Evolutionary conservation across 2,329 filamentous ascomycete genomes (phyloP).

Genomic region (Magnaporthiopsis rhizophila): DNA sequence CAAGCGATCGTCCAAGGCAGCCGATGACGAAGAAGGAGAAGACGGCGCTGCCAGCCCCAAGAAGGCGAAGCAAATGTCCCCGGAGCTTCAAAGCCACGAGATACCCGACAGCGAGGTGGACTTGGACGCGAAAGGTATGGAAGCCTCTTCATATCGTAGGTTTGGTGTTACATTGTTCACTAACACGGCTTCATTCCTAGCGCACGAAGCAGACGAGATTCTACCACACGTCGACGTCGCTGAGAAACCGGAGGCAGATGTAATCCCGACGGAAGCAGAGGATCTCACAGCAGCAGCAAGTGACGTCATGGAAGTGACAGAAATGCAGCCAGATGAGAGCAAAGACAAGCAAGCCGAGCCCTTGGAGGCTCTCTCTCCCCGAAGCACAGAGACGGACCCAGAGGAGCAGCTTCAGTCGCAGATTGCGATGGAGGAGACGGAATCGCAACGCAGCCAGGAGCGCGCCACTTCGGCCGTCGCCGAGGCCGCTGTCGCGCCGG

Average conservation of each 20-base stretch:
- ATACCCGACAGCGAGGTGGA: slow-evolving; percentile 16
- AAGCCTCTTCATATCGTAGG: background rate
- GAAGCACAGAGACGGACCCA: slow-evolving; percentile 11
- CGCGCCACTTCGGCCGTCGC: no score
- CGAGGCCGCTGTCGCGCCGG: background rate
- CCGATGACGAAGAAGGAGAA: slow-evolving; percentile 10
- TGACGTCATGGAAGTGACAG: background rate
- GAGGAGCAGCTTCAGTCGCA: slow-evolving; percentile 24
- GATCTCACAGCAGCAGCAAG: no score
- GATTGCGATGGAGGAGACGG: slow-evolving; percentile 17
- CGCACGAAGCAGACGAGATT: background rate
- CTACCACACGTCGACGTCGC: background rate
- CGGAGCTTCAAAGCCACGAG: slow-evolving; percentile 10
- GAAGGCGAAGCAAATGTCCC: slow-evolving; percentile 18
- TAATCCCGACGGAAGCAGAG: background rate
- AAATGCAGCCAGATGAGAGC: background rate
- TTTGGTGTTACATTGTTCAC: background rate
- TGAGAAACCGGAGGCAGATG: background rate
- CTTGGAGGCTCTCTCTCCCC: background rate
- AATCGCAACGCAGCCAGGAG: background rate
- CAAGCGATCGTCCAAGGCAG: slow-evolving; percentile 19
- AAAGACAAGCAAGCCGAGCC: background rate
- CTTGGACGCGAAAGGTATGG: slow-evolving; percentile 1
- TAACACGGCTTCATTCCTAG: background rate
- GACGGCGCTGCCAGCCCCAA: slow-evolving; percentile 11